A percentile compares a stretch with the other conserved stretches of the same genome.
Conservation (phyloP, 345 rosid genomes). For the Heritiera littoralis region DNA sequence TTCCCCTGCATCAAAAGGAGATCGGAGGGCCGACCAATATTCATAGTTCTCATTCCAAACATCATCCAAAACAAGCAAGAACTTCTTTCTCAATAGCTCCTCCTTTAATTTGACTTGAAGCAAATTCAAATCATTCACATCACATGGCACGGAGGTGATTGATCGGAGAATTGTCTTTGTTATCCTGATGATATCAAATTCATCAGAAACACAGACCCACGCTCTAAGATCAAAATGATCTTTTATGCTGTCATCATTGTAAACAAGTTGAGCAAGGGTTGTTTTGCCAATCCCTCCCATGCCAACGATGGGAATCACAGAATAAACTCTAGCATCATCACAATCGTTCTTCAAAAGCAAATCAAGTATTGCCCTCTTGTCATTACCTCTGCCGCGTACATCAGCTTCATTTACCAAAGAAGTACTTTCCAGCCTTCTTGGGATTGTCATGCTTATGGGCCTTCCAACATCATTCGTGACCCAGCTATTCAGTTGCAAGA, state of each 20-base stretch:
- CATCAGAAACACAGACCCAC: slow-evolving; percentile 32
- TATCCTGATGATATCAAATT: slow-evolving; percentile 16
- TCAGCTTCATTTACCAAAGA: slow-evolving; percentile 2
- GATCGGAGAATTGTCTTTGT: not conserved
- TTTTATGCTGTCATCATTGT: no score
- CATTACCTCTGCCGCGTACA: slow-evolving; percentile 33
- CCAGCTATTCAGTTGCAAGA: no score
- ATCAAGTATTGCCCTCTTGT: slow-evolving; percentile 8
- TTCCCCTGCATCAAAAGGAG: not conserved
- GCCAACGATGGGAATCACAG: no score
- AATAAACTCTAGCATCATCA: not conserved
- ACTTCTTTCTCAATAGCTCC: no score
- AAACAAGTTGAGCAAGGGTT: no score
- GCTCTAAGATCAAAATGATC: slow-evolving; percentile 18
- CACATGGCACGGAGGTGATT: not conserved
- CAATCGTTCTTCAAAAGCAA: not conserved
- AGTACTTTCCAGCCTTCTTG: not conserved
- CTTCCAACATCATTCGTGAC: not conserved
- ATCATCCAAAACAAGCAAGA: not conserved
- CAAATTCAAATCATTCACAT: not conserved
- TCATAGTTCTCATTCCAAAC: slow-evolving; percentile 17
- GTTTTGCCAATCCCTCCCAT: no score
- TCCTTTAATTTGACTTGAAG: not conserved
- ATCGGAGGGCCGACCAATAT: not conserved
- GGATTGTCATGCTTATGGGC: not conserved